Evolutionary conservation across 345 rosid species (phyloP), one percentile per base, ranked within the genome.

Genomic region (Cardamine chenopodiifolia): DNA sequence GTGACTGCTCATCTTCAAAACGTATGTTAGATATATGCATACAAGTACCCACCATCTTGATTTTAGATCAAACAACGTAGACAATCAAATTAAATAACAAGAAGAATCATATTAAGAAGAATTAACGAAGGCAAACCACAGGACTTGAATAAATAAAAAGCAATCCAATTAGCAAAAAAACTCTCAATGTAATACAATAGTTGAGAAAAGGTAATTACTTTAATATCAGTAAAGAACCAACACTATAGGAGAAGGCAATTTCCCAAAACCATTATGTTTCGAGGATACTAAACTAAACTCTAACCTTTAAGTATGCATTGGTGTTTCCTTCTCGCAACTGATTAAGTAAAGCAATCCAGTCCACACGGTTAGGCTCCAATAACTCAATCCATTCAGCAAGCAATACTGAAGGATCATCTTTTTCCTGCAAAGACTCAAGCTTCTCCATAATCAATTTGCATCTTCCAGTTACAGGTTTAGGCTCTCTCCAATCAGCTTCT

Each of bases 341-440:
- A 49, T 90, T 83, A 35, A 90, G 88, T 75, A 95, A 85, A 84
- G 76, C 67, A 58, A 83, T 80, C 99, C 98, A 90, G 71, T 95
- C 98, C 73, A 90, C 81, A 79, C 90, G 89, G 76, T 68, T 82
- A 65, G 98, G 99, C 70, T 87, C 82, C 48, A 86, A 70, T 54
- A 92, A 91, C 81, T 95, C 89, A 62, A 31, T 80, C 98, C 96
- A 95, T 65, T 92, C 89, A 55, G 84, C 82, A 72, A 92, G 66
- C 39, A 89, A 70, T 2, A 72, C 83, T 22, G 88, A 89, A 71
- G 89, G 88, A 68, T 92, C 98, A 76, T 90, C 97, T 70, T 79
- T 85, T 75, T 73, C 85, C 57, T 83, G 66, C 70, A 92, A 34
- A 11, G 87, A 82, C 75, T 89, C 76, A 40, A 95, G 89, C 77